phyloP scores from a whole-genome alignment of 2,329 filamentous ascomycete genomes.

The Chrysoporthe puriensis region DNA sequence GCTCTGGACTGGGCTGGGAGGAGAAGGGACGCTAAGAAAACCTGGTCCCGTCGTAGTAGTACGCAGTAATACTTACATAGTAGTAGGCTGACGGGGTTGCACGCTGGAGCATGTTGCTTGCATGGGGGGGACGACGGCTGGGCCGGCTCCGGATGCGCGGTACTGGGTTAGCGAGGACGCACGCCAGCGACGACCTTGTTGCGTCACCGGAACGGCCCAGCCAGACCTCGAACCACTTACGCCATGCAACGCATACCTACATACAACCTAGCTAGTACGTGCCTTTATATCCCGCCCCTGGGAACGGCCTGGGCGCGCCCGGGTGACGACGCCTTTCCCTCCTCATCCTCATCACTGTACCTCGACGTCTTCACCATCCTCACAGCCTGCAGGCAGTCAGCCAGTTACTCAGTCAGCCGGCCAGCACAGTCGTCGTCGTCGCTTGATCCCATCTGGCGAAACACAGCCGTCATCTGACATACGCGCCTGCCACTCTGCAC shows the following conservation, averaged over 20 bases:
- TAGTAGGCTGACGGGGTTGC: no score
- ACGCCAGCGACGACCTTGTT: not conserved
- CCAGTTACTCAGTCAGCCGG: not conserved
- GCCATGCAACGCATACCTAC: not conserved
- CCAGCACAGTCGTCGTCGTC: not conserved
- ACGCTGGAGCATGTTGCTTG: no score
- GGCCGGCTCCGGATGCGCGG: no score
- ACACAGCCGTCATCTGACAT: no score
- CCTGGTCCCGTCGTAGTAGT: no score
- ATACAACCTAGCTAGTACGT: not conserved
- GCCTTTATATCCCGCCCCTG: slow-evolving; percentile 6
- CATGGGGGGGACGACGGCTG: no score
- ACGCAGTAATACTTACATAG: no score
- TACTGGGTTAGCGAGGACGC: not conserved
- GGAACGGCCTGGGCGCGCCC: not conserved
- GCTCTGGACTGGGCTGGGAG: no score
- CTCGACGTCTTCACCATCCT: not conserved
- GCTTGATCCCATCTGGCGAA: not conserved
- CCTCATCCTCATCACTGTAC: not conserved
- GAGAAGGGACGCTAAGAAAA: no score
- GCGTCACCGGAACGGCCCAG: not conserved
- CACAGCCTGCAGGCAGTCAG: not conserved
- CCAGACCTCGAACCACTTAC: not conserved
- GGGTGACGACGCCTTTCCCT: not conserved
- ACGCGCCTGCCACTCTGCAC: no score